A percentile compares a stretch with the other conserved stretches of the same genome.
Conservation (phyloP, 352 stramenopile species). For the Bremia lactucae region DNA sequence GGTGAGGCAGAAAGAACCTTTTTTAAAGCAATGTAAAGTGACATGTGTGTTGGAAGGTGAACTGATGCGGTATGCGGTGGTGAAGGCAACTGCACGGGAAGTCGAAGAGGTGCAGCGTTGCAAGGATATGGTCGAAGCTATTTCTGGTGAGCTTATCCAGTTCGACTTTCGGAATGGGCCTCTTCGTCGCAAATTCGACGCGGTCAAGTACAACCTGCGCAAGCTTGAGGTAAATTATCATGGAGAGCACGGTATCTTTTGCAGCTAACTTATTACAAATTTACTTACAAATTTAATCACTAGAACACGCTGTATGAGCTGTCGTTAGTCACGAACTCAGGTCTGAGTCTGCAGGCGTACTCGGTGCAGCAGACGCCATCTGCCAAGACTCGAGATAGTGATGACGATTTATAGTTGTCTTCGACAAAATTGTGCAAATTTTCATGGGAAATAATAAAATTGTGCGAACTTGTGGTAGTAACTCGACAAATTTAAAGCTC, state of each 20-base stretch:
- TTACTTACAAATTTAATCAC: neutral
- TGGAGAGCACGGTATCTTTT: too few species aligned
- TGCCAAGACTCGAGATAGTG: conserved; percentile 7
- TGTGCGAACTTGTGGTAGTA: too few species aligned
- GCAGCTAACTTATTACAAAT: too few species aligned
- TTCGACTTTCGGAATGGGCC: conserved; percentile 93
- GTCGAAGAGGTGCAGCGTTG: conserved; percentile 69
- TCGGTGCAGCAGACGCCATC: conserved; percentile 25
- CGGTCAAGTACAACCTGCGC: conserved; percentile 91
- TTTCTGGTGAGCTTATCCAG: conserved; percentile 85
- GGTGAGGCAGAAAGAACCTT: conserved; percentile 32
- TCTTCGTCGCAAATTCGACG: conserved; percentile 89
- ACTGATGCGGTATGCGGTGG: conserved; percentile 81
- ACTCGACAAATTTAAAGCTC: too few species aligned
- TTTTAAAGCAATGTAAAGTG: neutral
- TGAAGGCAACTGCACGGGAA: conserved; percentile 82
- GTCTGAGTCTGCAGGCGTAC: conserved; percentile 37
- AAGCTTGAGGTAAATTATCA: conserved; percentile 77
- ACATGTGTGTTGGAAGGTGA: conserved; percentile 44
- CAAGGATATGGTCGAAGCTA: conserved; percentile 74
- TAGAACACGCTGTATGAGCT: conserved; percentile 91
- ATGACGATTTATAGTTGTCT: conserved; percentile 8
- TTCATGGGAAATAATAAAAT: too few species aligned
- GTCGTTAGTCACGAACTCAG: conserved; percentile 65
- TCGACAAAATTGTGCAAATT: too few species aligned